Percentiles rank a stretch among this genome's conserved stretches.
These are phyloP conservation scores for Triadica sebifera DNA, from an alignment of 345 rosid genomes.

Conservation along the genomic window DNA sequence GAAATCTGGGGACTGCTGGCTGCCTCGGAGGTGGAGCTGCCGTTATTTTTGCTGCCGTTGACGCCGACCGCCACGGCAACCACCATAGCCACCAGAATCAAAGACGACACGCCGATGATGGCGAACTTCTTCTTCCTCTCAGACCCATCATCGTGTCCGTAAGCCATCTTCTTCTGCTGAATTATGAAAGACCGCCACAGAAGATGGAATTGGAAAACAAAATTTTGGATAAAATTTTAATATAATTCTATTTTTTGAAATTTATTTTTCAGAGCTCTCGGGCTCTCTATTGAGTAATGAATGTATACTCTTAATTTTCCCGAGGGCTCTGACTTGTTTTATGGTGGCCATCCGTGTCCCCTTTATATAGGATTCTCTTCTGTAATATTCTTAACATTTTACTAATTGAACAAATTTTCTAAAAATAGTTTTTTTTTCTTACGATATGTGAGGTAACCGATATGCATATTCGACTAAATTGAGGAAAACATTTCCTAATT, in stretches of 20 bases:
- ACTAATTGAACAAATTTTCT: background rate
- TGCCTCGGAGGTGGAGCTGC: background rate
- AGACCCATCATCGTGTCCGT: background rate
- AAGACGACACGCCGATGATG: slow-evolving; percentile 43
- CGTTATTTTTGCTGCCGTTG: background rate
- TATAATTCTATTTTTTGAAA: background rate
- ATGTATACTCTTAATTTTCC: slow-evolving; percentile 14
- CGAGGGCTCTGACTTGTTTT: slow-evolving; percentile 25
- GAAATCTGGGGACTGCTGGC: background rate
- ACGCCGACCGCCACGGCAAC: slow-evolving; percentile 48
- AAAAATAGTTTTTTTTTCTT: background rate
- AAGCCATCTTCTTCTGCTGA: background rate
- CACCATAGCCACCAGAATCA: slow-evolving; percentile 64
- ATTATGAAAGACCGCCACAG: too few species aligned
- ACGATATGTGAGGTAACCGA: too few species aligned
- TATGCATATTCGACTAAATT: too few species aligned
- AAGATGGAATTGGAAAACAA: too few species aligned
- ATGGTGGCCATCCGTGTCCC: background rate
- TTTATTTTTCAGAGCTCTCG: slow-evolving; percentile 20
- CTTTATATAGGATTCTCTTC: too few species aligned
- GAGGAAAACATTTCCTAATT: too few species aligned
- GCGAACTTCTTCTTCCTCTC: slow-evolving; percentile 41
- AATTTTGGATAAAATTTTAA: too few species aligned
- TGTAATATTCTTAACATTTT: background rate
- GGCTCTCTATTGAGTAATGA: slow-evolving; percentile 5